phyloP scores from a whole-genome alignment of 805 yeast genomes.

The Candida nitratophila region DNA sequence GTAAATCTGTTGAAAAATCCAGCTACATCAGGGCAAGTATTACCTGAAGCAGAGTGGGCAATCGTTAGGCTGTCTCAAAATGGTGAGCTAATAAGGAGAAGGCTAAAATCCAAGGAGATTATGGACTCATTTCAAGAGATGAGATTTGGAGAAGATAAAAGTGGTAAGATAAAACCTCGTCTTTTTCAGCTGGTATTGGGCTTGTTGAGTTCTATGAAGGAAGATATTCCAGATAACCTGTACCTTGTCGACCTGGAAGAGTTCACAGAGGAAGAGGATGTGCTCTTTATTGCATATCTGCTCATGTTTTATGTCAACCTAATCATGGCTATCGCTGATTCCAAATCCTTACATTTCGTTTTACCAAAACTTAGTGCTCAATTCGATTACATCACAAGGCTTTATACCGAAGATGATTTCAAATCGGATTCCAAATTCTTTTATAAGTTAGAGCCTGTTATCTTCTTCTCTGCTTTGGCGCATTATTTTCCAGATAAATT shows the following conservation, averaged over 20 bases:
- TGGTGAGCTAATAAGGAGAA: slow-evolving; percentile 25
- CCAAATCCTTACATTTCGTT: slow-evolving; percentile 3
- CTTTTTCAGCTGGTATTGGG: slow-evolving; percentile 24
- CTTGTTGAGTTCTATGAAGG: slow-evolving; percentile 17
- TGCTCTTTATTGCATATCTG: slow-evolving; percentile 20
- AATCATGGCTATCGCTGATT: slow-evolving; percentile 3
- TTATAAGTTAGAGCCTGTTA: slow-evolving; percentile 15
- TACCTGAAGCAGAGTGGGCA: slow-evolving; percentile 14
- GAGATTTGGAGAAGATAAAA: slow-evolving; percentile 13
- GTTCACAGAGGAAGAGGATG: slow-evolving; percentile 20
- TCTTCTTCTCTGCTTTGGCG: slow-evolving; percentile 13
- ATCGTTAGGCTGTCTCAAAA: slow-evolving; percentile 13
- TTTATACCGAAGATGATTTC: slow-evolving; percentile 19
- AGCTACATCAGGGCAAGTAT: slow-evolving; percentile 14
- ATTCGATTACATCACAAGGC: slow-evolving; percentile 14
- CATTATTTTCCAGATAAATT: slow-evolving; percentile 13
- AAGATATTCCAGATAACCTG: slow-evolving; percentile 16
- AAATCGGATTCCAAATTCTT: slow-evolving; percentile 17
- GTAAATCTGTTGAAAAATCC: slow-evolving; percentile 15
- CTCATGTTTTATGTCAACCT: slow-evolving; percentile 24
- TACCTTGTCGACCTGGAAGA: slow-evolving; percentile 17
- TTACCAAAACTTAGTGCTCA: slow-evolving; percentile 13
- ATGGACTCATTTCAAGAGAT: slow-evolving; percentile 14
- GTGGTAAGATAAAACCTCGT: slow-evolving; percentile 17
- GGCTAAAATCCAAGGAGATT: slow-evolving; percentile 21